Evolutionary conservation across 139 green algal species (phyloP).

Genomic region (Tetradesmus obliquus): DNA sequence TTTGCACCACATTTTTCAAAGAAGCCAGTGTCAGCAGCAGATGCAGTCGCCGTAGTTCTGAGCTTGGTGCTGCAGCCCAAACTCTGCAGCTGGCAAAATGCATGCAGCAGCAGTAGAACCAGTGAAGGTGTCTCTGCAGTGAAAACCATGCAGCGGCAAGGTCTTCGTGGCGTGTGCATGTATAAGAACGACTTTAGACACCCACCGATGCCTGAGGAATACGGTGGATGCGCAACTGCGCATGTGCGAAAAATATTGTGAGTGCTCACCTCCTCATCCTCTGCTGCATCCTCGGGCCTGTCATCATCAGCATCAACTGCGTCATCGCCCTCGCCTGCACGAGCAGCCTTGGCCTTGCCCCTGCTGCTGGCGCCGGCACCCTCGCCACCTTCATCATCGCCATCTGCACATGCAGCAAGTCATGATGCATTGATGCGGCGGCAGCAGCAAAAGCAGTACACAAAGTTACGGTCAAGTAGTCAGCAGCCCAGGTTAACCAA

Average conservation of each 20-base stretch:
- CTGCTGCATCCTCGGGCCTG: constrained; percentile 43
- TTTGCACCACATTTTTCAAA: too few relatives aligned
- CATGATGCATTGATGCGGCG: too few relatives aligned
- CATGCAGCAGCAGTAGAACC: too few relatives aligned
- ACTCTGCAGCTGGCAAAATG: too few relatives aligned
- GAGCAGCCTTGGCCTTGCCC: constrained; percentile 3
- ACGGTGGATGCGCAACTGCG: too few relatives aligned
- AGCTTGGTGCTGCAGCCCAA: background rate
- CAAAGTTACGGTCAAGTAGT: too few relatives aligned
- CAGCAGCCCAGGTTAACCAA: too few relatives aligned
- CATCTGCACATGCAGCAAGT: constrained; percentile 16
- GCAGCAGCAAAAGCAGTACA: background rate
- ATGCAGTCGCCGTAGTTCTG: background rate
- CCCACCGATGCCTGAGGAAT: too few relatives aligned
- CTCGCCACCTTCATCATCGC: constrained; percentile 77
- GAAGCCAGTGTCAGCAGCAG: background rate
- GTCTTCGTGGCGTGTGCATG: too few relatives aligned
- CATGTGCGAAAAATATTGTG: too few relatives aligned
- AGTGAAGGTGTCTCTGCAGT: too few relatives aligned
- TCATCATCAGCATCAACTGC: constrained; percentile 45
- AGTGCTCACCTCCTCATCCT: constrained; percentile 49
- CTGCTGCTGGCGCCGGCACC: constrained; percentile 55
- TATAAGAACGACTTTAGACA: background rate
- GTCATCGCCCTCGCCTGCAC: constrained; percentile 24
- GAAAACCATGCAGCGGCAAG: too few relatives aligned